phyloP scores from a whole-genome alignment of 1,284 basidiomycete genomes.

The Caloboletus inedulis region DNA sequence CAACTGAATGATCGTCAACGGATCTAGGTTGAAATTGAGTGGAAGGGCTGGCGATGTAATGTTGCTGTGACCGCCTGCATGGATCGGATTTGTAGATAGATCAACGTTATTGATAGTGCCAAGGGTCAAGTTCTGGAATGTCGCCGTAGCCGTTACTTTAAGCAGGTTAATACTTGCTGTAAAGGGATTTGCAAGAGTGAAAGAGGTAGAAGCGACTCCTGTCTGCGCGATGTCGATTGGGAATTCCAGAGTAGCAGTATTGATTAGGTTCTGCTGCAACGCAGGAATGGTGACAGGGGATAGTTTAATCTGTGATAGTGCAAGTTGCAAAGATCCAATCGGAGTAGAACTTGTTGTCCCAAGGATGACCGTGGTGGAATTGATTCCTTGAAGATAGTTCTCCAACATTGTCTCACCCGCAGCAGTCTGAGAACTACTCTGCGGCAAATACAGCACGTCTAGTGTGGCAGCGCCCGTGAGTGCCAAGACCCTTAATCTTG shows the following conservation, averaged over 20 bases:
- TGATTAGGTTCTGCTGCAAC: constrained; percentile 63
- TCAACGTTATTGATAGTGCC: constrained; percentile 59
- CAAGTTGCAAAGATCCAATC: constrained; percentile 63
- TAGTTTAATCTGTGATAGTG: constrained; percentile 61
- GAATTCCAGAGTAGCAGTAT: constrained; percentile 51
- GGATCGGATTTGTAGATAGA: constrained; percentile 53
- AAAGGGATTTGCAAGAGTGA: constrained; percentile 69
- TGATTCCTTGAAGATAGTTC: constrained; percentile 68
- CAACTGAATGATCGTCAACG: constrained; percentile 59
- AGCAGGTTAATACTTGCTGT: constrained; percentile 72
- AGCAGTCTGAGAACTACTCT: constrained; percentile 48
- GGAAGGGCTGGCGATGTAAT: constrained; percentile 61
- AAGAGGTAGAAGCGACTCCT: constrained; percentile 53
- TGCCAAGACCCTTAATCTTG: neutral
- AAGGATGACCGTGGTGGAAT: constrained; percentile 55
- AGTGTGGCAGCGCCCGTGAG: neutral
- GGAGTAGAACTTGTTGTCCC: constrained; percentile 60
- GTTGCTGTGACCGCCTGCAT: constrained; percentile 57
- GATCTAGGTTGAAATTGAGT: constrained; percentile 65
- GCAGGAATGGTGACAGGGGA: constrained; percentile 66
- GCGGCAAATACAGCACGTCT: constrained; percentile 66
- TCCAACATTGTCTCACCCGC: constrained; percentile 61
- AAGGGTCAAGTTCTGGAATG: constrained; percentile 50
- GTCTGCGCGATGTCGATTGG: constrained; percentile 58
- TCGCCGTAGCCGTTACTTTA: constrained; percentile 54